phyloP scores from a whole-genome alignment of 1,139 yeast species.

The Debaryomycetaceae sp. region DNA sequence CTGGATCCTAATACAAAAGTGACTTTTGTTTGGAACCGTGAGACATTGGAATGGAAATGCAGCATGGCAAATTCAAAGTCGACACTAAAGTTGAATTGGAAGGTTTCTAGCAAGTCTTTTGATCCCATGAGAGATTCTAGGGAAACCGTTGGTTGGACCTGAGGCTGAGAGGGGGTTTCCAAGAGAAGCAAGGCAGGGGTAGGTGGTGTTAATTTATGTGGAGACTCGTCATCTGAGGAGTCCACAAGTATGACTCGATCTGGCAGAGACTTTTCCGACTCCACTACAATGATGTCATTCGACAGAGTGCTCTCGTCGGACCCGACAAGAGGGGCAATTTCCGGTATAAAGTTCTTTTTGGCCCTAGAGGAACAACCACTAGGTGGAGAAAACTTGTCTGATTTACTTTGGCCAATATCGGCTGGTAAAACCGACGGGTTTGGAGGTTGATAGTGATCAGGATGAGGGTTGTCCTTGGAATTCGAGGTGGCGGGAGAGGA shows the following conservation, averaged over 20 bases:
- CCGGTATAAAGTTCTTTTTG: too few species aligned
- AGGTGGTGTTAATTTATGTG: background rate
- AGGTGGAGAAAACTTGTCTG: too few species aligned
- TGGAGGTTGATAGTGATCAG: too few species aligned
- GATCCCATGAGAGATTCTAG: constrained; percentile 8
- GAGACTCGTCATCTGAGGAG: constrained; percentile 2
- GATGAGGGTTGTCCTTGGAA: too few species aligned
- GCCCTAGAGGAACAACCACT: too few species aligned
- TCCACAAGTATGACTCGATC: constrained; percentile 1
- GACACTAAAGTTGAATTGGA: constrained; percentile 40
- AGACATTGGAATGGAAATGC: constrained; percentile 20
- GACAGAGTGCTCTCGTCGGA: too few species aligned
- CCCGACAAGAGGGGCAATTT: too few species aligned
- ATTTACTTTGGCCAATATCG: too few species aligned
- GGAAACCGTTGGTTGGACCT: constrained; percentile 7
- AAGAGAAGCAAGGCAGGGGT: constrained; percentile 10
- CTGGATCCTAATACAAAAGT: constrained; percentile 23
- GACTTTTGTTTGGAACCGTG: constrained; percentile 10
- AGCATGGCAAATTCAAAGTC: constrained; percentile 29
- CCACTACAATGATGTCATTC: too few species aligned
- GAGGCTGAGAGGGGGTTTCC: background rate
- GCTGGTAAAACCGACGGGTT: too few species aligned
- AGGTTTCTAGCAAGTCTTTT: constrained; percentile 21
- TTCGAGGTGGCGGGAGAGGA: too few species aligned
- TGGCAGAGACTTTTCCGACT: too few species aligned